phyloP scores from a whole-genome alignment of 768 basidiomycete genomes.

The Suillus cothurnatus region DNA sequence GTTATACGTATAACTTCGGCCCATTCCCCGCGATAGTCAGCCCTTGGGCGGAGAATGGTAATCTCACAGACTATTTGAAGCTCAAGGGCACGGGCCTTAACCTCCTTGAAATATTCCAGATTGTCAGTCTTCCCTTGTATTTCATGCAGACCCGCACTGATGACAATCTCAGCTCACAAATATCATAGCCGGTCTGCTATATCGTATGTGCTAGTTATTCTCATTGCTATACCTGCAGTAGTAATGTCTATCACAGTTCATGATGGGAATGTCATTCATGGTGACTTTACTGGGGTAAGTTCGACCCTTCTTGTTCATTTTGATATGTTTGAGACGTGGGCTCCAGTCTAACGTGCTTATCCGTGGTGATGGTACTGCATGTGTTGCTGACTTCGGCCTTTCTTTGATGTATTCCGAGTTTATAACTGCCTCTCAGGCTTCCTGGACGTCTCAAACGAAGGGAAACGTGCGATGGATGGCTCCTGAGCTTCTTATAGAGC shows the following conservation, averaged over 20 bases:
- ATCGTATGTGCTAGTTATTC: not conserved
- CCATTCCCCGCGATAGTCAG: constrained; percentile 34
- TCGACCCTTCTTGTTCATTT: not conserved
- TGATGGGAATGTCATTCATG: not conserved
- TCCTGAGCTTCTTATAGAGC: constrained; percentile 33
- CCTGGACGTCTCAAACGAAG: not conserved
- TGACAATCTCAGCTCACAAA: not conserved
- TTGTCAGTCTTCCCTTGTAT: constrained; percentile 17
- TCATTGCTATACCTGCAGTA: not conserved
- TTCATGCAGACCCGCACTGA: not conserved
- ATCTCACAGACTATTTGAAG: constrained; percentile 25
- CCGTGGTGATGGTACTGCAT: constrained; percentile 32
- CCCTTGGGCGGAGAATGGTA: constrained; percentile 38
- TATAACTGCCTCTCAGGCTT: constrained; percentile 15
- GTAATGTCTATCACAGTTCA: constrained; percentile 5
- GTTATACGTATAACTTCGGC: constrained; percentile 33
- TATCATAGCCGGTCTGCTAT: not conserved
- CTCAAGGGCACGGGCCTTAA: constrained; percentile 10
- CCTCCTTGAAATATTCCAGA: constrained; percentile 3
- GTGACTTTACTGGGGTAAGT: constrained; percentile 13
- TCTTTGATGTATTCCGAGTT: constrained; percentile 40
- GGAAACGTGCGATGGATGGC: constrained; percentile 50
- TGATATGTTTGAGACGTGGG: not conserved
- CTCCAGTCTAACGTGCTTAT: constrained; percentile 39
- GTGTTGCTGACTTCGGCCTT: constrained; percentile 41